Conservation (phyloP, 1,284 basidiomycete species). For the Pseudozyma tsukubaensis region DNA sequence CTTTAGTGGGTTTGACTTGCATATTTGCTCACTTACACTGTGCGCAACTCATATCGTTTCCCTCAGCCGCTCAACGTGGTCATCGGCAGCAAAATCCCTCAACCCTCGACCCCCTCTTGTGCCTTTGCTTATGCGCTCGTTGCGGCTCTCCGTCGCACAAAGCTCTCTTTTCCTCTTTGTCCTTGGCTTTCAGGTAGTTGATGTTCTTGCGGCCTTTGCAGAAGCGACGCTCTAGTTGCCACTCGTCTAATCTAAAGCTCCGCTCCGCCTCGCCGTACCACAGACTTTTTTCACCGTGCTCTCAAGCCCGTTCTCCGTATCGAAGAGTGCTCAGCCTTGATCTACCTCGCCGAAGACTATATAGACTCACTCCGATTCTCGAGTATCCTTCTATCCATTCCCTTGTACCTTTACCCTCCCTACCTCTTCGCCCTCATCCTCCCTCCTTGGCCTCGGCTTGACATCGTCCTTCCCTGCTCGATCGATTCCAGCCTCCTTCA, state of each 20-base stretch:
- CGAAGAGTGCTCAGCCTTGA: not conserved
- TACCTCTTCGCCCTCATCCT: not conserved
- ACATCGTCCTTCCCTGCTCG: slow-evolving; percentile 18
- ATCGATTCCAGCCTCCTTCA: slow-evolving; percentile 13
- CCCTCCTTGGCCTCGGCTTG: slow-evolving; percentile 14
- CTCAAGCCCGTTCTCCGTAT: not conserved
- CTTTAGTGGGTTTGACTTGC: not conserved
- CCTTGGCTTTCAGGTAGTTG: too few relatives aligned
- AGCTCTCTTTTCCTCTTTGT: not conserved
- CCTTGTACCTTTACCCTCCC: slow-evolving; percentile 4
- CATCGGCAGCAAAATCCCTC: slow-evolving; percentile 35
- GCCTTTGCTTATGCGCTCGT: not conserved
- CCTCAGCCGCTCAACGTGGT: slow-evolving; percentile 25
- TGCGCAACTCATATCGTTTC: not conserved
- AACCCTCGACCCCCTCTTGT: slow-evolving; percentile 16
- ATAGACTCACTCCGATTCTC: slow-evolving; percentile 5
- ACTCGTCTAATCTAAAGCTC: not conserved
- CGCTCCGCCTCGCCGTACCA: not conserved
- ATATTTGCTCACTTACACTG: too few relatives aligned
- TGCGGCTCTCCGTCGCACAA: not conserved
- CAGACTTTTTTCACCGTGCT: not conserved
- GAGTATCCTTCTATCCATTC: not conserved
- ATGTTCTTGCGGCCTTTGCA: too few relatives aligned
- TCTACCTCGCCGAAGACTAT: slow-evolving; percentile 6
- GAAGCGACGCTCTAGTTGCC: too few relatives aligned